Base-by-base conservation (phyloP, 768 basidiomycete species). In the Kwoniella mangroviensis region DNA sequence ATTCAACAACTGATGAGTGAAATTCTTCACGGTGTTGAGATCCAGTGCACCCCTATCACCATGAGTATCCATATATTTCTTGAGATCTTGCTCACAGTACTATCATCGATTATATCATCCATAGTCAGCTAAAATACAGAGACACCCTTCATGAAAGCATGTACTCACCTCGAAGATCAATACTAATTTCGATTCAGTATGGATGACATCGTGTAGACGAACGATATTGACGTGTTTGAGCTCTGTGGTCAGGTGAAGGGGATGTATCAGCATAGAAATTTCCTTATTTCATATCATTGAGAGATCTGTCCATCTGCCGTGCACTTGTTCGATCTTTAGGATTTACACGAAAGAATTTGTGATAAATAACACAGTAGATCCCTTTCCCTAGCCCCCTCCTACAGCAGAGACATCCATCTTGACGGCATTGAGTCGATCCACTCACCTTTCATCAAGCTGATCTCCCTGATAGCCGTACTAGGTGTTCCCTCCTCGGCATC, bases 401-500 rank as follows among this genome's bases (percentile, higher is more conserved):
- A 34, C 34, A 34, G 34, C 0, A 34, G 34, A 34, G 34, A 34
- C 34, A 34, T 34, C 34, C 34, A 34, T 34, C 34, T 34, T 1
- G 34, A 34, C 34, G 9, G 34, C 34, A 34, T 34, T 34, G 34
- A 34, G 9, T 34, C 6, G 6, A 34, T 34, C 34, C 34, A 73
- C 81, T 56, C 60, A 83, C 83, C 83, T 83, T 99, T 98, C 95
- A 98, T 98, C 74, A 98, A 88, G 52, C 93, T 95, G 78, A 99
- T 98, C 86, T 99, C 97, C 57, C 97, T 91, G 82, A 99, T 99
- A 65, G 97, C 97, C 15, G 97, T 99, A 56, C 92, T 94, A 41
- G 97, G 97, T 0, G 97, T 99, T 42, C 97, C 97, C 85, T 99
- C 97, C 84, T 99, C 97, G 4, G 97, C 92, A 86, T 99, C 97